Evolutionary conservation across 148 eudicot genomes (phyloP).

Genomic region (Spergularia bocconei): DNA sequence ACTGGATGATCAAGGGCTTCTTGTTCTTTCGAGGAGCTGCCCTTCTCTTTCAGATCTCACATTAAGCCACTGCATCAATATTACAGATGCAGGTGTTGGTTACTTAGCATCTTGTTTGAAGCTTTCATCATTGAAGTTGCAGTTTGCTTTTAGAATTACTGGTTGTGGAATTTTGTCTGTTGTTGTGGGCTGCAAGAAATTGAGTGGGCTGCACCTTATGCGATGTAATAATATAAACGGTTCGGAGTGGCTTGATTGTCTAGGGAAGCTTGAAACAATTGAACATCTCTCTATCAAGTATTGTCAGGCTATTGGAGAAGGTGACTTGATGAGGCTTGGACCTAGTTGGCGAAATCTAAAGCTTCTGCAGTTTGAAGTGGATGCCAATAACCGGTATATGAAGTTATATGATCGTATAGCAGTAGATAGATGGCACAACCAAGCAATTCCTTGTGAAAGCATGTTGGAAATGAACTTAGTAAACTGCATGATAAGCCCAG

Average conservation of each 20-base stretch:
- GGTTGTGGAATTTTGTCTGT: constrained; percentile 82
- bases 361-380: constrained; percentile 68
- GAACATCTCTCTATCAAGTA: constrained; percentile 70
- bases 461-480: constrained; percentile 67
- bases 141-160: constrained; percentile 71
- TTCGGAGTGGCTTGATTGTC: constrained; percentile 82
- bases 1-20: constrained; percentile 74
- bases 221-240: constrained; percentile 68
- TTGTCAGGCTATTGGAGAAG: constrained; percentile 87
- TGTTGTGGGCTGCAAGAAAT: constrained; percentile 68
- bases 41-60: constrained; percentile 60
- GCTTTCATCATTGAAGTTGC: constrained; percentile 70
- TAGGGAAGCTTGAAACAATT: constrained; percentile 63
- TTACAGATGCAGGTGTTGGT: constrained; percentile 73
- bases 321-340: constrained; percentile 73
- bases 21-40: constrained; percentile 54
- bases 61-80: constrained; percentile 80
- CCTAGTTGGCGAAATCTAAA: constrained; percentile 66
- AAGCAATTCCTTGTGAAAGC: constrained; percentile 65
- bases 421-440: constrained; percentile 72
- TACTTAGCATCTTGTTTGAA: constrained; percentile 60
- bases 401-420: constrained; percentile 69
- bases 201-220: constrained; percentile 56
- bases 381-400: constrained; percentile 82
- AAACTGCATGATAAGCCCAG: constrained; percentile 78